A percentile compares a stretch with the other conserved stretches of the same genome.
phyloP scores from a whole-genome alignment of 768 basidiomycete genomes.

The Kwoniella bestiolae region DNA sequence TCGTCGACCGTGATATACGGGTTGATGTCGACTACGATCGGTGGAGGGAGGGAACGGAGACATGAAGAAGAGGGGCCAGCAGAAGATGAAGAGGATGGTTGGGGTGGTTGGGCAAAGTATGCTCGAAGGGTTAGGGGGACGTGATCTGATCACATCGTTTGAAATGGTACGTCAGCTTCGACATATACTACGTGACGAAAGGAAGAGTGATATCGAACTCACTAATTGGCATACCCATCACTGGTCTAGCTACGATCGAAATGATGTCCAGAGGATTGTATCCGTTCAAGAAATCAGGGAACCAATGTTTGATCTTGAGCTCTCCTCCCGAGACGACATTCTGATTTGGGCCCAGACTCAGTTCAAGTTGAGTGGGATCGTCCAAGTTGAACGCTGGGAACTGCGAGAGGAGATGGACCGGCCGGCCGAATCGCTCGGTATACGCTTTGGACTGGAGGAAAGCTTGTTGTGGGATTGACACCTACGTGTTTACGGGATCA shows the following conservation, averaged over 20 bases:
- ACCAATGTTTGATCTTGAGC: slow-evolving; percentile 34
- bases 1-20: slow-evolving; percentile 36
- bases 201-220: slow-evolving; percentile 2
- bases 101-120: slow-evolving; percentile 36
- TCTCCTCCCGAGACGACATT: slow-evolving; percentile 7
- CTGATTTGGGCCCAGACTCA: slow-evolving; percentile 27
- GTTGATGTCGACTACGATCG: slow-evolving; percentile 39
- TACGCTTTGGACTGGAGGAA: slow-evolving; percentile 46
- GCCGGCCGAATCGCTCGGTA: slow-evolving; percentile 29
- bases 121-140: slow-evolving; percentile 40
- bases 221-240: slow-evolving; percentile 21
- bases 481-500: slow-evolving; percentile 35
- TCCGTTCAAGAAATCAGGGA: slow-evolving; percentile 13
- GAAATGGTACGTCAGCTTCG: background rate
- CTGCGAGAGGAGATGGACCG: slow-evolving; percentile 43
- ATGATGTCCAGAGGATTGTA: slow-evolving; percentile 32
- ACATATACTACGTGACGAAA: too few species aligned
- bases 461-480: slow-evolving; percentile 48
- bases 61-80: slow-evolving; percentile 8
- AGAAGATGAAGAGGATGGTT: background rate
- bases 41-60: slow-evolving; percentile 16
- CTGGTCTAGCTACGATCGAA: slow-evolving; percentile 42
- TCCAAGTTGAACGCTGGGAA: slow-evolving; percentile 52
- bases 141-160: background rate
- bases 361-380: slow-evolving; percentile 42